A percentile compares a stretch with the other conserved stretches of the same genome.
phyloP scores from a whole-genome alignment of 75 land plant genomes.

The Pinus taeda region DNA sequence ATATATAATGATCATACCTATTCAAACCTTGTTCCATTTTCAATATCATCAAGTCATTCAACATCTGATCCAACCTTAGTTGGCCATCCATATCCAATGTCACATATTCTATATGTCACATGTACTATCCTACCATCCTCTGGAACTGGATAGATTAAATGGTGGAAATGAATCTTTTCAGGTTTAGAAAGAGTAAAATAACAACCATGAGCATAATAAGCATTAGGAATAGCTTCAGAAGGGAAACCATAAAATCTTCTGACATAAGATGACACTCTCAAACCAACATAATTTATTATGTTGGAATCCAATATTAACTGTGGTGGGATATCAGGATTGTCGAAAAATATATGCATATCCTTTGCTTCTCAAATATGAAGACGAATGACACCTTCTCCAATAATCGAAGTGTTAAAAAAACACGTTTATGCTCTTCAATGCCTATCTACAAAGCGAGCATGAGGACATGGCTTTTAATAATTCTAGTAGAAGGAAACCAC shows the following conservation, averaged over 20 bases:
- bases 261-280: conserved; percentile 63
- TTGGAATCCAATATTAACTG: conserved; percentile 58
- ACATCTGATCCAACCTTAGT: conserved; percentile 92
- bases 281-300: conserved; percentile 82
- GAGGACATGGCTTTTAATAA: too few species aligned
- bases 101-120: conserved; percentile 47
- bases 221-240: conserved; percentile 24
- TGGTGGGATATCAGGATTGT: conserved; percentile 25
- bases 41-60: conserved; percentile 74
- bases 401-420: conserved; percentile 72
- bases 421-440: conserved; percentile 64
- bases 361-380: conserved; percentile 58
- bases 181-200: conserved; percentile 71
- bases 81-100: conserved; percentile 88
- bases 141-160: conserved; percentile 89
- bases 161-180: conserved; percentile 58
- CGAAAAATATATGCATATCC: conserved; percentile 20
- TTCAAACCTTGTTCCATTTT: conserved; percentile 49
- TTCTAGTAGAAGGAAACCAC: too few species aligned
- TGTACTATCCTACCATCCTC: conserved; percentile 90
- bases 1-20: conserved; percentile 21
- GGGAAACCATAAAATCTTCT: conserved; percentile 56
- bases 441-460: conserved; percentile 48
- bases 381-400: conserved; percentile 45
- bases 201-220: conserved; percentile 82